These are phyloP conservation scores for Saccharata proteae DNA, from an alignment of 2,329 filamentous ascomycete genomes.

Conservation along the genomic window DNA sequence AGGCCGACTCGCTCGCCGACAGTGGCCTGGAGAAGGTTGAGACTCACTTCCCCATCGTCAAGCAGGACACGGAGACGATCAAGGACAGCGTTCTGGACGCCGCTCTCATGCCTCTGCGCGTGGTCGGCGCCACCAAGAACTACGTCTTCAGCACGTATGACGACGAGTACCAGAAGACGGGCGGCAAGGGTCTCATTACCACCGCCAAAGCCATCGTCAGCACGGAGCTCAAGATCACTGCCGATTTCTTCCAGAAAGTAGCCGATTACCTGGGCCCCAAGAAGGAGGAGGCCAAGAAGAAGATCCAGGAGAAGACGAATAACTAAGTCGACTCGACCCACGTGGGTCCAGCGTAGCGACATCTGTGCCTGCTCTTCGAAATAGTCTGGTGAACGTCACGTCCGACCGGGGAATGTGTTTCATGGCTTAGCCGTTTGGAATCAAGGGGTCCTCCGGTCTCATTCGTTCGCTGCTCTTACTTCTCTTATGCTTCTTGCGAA, in stretches of 20 bases:
- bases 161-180: constrained; percentile 28
- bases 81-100: constrained; percentile 17
- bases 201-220: constrained; percentile 23
- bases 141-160: constrained; percentile 26
- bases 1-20: constrained; percentile 51
- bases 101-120: constrained; percentile 18
- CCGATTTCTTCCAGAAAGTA: constrained; percentile 21
- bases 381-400: no score
- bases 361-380: no score
- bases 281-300: constrained; percentile 21
- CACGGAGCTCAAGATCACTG: constrained; percentile 27
- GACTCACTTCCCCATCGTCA: constrained; percentile 30
- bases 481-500: no score
- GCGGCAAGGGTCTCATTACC: constrained; percentile 23
- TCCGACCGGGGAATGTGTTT: no score
- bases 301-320: constrained; percentile 21
- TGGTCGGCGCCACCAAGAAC: constrained; percentile 18
- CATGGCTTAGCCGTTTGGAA: no score
- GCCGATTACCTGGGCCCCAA: constrained; percentile 21
- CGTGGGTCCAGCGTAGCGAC: no score
- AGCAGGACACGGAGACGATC: constrained; percentile 35
- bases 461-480: no score
- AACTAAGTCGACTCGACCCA: no score
- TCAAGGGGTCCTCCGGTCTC: no score
- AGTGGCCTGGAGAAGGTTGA: constrained; percentile 24